phyloP scores from a whole-genome alignment of 2,329 filamentous ascomycete species.

The Geosmithia morbida region DNA sequence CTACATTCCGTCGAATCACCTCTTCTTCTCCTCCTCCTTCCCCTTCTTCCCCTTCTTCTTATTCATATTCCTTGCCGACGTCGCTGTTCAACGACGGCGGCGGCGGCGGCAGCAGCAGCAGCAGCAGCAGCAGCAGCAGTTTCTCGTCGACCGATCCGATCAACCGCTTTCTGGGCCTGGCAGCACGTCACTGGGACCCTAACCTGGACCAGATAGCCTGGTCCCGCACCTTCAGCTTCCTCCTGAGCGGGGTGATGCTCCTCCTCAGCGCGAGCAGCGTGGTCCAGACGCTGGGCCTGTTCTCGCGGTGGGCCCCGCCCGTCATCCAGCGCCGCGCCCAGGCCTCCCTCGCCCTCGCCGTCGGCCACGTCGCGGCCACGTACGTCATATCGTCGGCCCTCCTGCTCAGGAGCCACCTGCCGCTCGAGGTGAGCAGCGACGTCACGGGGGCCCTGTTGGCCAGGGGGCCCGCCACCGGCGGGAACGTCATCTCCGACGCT shows the following conservation, averaged over 20 bases:
- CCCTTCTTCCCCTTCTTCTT: too few species aligned
- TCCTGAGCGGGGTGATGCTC: conserved; percentile 71
- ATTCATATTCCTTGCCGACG: too few species aligned
- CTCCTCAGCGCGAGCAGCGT: conserved; percentile 69
- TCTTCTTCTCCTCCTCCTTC: conserved; percentile 10
- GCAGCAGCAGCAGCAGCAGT: conserved; percentile 5
- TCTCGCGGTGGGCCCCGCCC: conserved; percentile 63
- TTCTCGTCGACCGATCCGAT: conserved; percentile 68
- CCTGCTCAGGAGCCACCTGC: conserved; percentile 64
- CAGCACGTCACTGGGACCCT: conserved; percentile 75
- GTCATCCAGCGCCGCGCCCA: conserved; percentile 58
- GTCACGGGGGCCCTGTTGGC: conserved; percentile 63
- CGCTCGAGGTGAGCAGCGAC: conserved; percentile 59
- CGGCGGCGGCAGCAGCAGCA: too few species aligned
- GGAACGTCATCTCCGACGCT: background rate
- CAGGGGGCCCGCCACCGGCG: background rate
- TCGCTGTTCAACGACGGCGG: too few species aligned
- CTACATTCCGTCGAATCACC: conserved; percentile 44
- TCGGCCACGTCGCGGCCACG: conserved; percentile 68
- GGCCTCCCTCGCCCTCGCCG: conserved; percentile 55
- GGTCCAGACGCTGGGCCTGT: conserved; percentile 72
- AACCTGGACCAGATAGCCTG: conserved; percentile 69
- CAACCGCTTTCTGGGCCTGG: conserved; percentile 64
- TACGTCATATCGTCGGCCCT: conserved; percentile 75
- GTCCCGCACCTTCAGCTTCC: conserved; percentile 74